These are phyloP conservation scores for Dictyostelium firmibasis DNA, from an alignment of 78 protist genomes.

Conservation along the genomic window DNA sequence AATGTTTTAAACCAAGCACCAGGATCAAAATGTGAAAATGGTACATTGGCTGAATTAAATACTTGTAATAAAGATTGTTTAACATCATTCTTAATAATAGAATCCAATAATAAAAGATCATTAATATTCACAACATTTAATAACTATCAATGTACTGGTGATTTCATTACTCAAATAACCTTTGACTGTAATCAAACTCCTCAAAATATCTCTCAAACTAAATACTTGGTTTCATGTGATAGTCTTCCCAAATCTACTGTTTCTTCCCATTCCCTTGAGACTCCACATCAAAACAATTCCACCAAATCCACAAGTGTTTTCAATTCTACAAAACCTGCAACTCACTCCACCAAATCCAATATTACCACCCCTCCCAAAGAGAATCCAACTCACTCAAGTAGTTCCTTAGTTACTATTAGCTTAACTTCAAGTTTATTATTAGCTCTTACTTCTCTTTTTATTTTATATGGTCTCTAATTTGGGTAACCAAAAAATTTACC, in stretches of 20 bases:
- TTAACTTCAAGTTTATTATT: not conserved
- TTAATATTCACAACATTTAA: not conserved
- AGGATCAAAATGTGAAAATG: not conserved
- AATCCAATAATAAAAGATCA: not conserved
- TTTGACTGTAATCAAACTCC: not conserved
- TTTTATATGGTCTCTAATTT: not conserved
- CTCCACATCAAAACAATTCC: no score
- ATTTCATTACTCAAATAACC: not conserved
- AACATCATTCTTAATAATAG: not conserved
- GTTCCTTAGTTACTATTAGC: not conserved
- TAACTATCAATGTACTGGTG: not conserved
- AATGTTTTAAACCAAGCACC: not conserved
- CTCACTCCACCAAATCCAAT: not conserved
- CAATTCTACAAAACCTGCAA: not conserved
- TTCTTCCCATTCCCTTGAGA: no score
- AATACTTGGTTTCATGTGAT: not conserved
- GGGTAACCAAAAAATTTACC: no score
- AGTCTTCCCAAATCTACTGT: no score
- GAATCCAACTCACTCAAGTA: not conserved
- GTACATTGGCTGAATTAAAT: not conserved
- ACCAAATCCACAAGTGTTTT: no score
- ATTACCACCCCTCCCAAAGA: not conserved
- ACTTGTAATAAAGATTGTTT: not conserved
- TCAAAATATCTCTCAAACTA: not conserved
- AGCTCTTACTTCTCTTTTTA: not conserved